Conservation (phyloP, 441 rosid genomes). For the Bocquillonia castaneifolia region DNA sequence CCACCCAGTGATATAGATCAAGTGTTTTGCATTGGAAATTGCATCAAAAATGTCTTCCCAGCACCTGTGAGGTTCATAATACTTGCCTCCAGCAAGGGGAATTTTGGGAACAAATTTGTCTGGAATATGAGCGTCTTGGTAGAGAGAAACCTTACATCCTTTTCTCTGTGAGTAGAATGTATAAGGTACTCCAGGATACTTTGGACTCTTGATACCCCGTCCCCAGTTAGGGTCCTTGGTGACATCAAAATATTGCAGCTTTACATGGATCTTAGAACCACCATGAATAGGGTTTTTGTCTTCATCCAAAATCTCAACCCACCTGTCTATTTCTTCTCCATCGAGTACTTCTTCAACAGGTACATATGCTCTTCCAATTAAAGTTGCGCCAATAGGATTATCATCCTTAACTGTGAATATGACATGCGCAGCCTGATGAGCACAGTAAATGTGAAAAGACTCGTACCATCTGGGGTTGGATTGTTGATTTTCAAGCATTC, state of each 20-base stretch:
- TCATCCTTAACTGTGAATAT: conserved; percentile 85
- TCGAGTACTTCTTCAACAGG: conserved; percentile 60
- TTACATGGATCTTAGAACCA: conserved; percentile 80
- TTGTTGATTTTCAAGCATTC: conserved; percentile 52
- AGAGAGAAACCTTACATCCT: conserved; percentile 83
- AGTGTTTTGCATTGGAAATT: conserved; percentile 68
- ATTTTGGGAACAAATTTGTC: conserved; percentile 76
- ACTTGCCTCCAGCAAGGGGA: conserved; percentile 88
- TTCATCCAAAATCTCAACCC: conserved; percentile 74
- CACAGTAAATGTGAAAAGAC: conserved; percentile 91
- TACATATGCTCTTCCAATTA: conserved; percentile 81
- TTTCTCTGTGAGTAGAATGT: conserved; percentile 79
- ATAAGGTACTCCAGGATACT: conserved; percentile 88
- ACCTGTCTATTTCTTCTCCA: conserved; percentile 79
- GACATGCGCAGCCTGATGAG: conserved; percentile 71
- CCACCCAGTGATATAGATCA: conserved; percentile 97
- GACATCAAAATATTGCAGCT: conserved; percentile 67
- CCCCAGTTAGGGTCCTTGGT: conserved; percentile 62
- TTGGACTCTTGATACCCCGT: conserved; percentile 61
- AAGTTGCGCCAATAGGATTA: conserved; percentile 84
- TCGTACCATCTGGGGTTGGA: conserved; percentile 85
- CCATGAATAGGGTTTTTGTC: conserved; percentile 55
- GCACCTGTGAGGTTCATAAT: conserved; percentile 87
- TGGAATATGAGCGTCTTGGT: conserved; percentile 94
- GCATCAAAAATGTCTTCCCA: conserved; percentile 98